Percentiles rank a stretch among this genome's conserved stretches.
Conservation (phyloP, 1,139 yeast genomes). For the Scheffersomyces insectosa region DNA sequence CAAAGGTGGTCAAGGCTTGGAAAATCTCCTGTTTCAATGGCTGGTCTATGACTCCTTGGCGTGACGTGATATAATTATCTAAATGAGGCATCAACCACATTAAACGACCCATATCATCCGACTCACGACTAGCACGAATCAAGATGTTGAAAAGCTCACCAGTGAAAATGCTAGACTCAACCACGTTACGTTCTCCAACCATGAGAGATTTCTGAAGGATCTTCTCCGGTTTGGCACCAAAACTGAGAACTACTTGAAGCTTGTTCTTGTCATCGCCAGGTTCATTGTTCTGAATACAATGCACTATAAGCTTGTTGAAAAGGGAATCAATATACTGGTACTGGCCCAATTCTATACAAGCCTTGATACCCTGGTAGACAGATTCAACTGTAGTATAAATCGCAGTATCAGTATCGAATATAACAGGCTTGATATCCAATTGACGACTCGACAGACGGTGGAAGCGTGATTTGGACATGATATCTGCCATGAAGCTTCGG, state of each 20-base stretch:
- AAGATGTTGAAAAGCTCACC: slow-evolving; percentile 26
- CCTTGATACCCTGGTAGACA: slow-evolving; percentile 30
- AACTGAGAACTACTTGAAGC: slow-evolving; percentile 17
- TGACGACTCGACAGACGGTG: slow-evolving; percentile 12
- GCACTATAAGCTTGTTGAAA: slow-evolving; percentile 36
- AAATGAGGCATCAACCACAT: slow-evolving; percentile 43
- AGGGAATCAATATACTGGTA: slow-evolving; percentile 35
- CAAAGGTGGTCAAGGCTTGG: slow-evolving; percentile 12
- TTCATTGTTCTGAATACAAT: slow-evolving; percentile 13
- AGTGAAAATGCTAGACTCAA: slow-evolving; percentile 19
- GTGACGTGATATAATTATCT: slow-evolving; percentile 25
- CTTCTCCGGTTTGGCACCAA: slow-evolving; percentile 12
- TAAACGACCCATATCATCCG: slow-evolving; percentile 37
- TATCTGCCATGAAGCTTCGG: slow-evolving; percentile 18
- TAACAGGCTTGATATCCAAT: slow-evolving; percentile 11
- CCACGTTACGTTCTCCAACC: background rate
- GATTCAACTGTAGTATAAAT: slow-evolving; percentile 13
- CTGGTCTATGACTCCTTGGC: background rate
- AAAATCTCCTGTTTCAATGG: slow-evolving; percentile 10
- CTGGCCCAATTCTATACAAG: slow-evolving; percentile 29
- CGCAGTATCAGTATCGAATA: slow-evolving; percentile 14
- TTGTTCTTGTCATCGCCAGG: slow-evolving; percentile 11
- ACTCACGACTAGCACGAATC: slow-evolving; percentile 24
- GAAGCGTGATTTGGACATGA: slow-evolving; percentile 34
- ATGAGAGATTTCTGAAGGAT: slow-evolving; percentile 1